Percentiles rank a stretch among this genome's conserved stretches.
These are phyloP conservation scores for Stemphylium vesicarium DNA, from an alignment of 2,329 filamentous ascomycete species.

Conservation along the genomic window DNA sequence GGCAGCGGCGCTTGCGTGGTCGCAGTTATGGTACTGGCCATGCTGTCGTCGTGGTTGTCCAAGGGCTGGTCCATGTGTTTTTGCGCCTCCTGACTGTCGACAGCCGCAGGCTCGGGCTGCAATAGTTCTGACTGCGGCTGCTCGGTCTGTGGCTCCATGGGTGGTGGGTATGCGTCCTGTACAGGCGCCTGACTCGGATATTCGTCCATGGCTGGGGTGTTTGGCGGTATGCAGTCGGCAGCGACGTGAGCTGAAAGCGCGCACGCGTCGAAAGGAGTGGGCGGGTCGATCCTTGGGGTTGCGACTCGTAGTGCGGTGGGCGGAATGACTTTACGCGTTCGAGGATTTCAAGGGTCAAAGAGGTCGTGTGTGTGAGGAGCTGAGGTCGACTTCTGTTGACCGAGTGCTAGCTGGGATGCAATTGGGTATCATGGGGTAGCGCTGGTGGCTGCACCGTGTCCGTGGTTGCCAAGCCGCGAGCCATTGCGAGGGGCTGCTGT, in stretches of 20 bases:
- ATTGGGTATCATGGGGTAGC: constrained; percentile 13
- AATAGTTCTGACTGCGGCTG: constrained; percentile 28
- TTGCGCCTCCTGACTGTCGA: constrained; percentile 31
- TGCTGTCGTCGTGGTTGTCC: constrained; percentile 53
- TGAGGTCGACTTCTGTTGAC: constrained; percentile 19
- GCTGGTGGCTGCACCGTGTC: constrained; percentile 1
- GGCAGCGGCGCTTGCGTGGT: constrained; percentile 46
- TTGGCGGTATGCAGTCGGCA: constrained; percentile 17
- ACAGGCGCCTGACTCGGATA: constrained; percentile 21
- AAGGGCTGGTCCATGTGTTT: constrained; percentile 46
- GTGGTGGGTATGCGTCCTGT: constrained; percentile 5
- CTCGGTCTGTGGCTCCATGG: constrained; percentile 33
- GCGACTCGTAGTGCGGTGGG: neutral
- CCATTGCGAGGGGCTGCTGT: constrained; percentile 8
- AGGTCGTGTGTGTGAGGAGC: constrained; percentile 1
- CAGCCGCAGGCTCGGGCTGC: constrained; percentile 7
- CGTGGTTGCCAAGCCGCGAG: neutral
- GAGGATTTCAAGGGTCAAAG: neutral
- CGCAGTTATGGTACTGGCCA: constrained; percentile 56
- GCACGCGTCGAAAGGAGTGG: constrained; percentile 35
- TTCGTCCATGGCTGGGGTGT: constrained; percentile 1
- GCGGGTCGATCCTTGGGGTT: neutral
- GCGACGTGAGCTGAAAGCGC: constrained; percentile 31
- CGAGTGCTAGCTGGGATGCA: constrained; percentile 23
- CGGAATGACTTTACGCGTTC: neutral